Evolutionary conservation across 768 basidiomycete genomes (phyloP).

Genomic region (Phaffia australis): DNA sequence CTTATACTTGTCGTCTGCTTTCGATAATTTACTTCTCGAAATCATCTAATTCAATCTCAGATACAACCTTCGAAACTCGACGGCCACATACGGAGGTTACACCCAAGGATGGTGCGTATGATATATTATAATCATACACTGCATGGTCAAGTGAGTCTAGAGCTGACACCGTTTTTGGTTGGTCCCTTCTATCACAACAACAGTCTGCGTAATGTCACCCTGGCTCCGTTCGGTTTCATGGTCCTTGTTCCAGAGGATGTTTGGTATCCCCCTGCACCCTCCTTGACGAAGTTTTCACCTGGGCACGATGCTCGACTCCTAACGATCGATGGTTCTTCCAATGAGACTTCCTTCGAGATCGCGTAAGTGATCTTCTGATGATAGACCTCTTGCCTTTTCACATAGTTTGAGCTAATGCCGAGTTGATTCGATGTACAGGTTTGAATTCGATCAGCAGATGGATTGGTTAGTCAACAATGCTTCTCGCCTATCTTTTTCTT

Average conservation of each 20-base stretch:
- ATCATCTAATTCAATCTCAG: too few species aligned
- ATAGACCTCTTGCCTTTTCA: neutral
- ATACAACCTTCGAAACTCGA: too few species aligned
- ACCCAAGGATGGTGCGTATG: too few species aligned
- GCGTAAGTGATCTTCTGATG: slow-evolving; percentile 27
- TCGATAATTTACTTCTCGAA: too few species aligned
- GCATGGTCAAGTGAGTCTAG: neutral
- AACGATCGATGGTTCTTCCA: slow-evolving; percentile 44
- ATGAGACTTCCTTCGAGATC: slow-evolving; percentile 53
- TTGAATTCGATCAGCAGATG: slow-evolving; percentile 74
- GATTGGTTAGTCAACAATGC: slow-evolving; percentile 38
- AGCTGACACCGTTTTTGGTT: neutral
- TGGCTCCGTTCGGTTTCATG: slow-evolving; percentile 72
- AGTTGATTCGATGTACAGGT: slow-evolving; percentile 21
- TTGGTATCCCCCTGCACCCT: slow-evolving; percentile 63
- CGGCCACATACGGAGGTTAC: too few species aligned
- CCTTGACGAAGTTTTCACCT: slow-evolving; percentile 66
- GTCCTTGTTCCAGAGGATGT: slow-evolving; percentile 58
- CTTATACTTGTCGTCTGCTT: too few species aligned
- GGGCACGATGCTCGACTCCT: slow-evolving; percentile 72
- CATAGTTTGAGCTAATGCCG: neutral
- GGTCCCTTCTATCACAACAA: neutral
- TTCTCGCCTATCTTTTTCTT: neutral
- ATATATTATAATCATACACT: too few species aligned
- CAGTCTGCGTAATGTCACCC: slow-evolving; percentile 51